A percentile compares a stretch with the other conserved stretches of the same genome.
Conservation (phyloP, 208 protist genomes). For the Trypanosoma cruzi region DNA sequence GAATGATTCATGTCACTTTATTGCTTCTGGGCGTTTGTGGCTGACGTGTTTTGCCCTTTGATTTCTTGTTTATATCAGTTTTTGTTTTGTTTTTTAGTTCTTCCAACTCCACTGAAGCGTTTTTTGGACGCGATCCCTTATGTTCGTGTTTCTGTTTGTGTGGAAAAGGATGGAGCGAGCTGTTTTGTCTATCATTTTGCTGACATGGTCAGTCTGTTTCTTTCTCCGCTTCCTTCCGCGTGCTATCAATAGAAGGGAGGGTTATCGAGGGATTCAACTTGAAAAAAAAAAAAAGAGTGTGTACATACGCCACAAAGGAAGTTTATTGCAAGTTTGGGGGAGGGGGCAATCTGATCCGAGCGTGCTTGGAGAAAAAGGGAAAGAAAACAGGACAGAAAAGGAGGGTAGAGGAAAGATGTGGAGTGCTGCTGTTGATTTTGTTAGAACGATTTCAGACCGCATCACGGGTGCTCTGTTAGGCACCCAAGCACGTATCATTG, state of each 20-base stretch:
- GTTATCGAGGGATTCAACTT: neutral
- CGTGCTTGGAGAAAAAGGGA: neutral
- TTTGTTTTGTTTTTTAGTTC: neutral
- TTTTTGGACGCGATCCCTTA: too few species aligned
- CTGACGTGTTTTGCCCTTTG: neutral
- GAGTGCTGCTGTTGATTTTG: neutral
- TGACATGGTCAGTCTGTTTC: neutral
- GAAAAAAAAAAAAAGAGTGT: neutral
- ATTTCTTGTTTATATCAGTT: constrained; percentile 5
- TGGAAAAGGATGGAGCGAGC: too few species aligned
- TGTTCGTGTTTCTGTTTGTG: too few species aligned
- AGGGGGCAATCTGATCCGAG: too few species aligned
- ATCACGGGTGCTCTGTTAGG: neutral
- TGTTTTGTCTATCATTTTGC: neutral
- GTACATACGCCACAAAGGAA: neutral
- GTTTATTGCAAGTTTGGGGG: neutral
- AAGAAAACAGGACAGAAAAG: neutral
- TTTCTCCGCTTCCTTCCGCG: neutral
- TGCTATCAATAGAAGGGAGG: neutral
- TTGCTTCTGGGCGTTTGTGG: neutral
- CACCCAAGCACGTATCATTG: neutral
- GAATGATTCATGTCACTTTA: too few species aligned
- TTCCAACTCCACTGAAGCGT: neutral
- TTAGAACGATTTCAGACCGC: neutral
- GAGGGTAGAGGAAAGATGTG: constrained; percentile 5